Conservation (phyloP, 1,139 yeast species). For the Scheffersomyces quercinus region DNA sequence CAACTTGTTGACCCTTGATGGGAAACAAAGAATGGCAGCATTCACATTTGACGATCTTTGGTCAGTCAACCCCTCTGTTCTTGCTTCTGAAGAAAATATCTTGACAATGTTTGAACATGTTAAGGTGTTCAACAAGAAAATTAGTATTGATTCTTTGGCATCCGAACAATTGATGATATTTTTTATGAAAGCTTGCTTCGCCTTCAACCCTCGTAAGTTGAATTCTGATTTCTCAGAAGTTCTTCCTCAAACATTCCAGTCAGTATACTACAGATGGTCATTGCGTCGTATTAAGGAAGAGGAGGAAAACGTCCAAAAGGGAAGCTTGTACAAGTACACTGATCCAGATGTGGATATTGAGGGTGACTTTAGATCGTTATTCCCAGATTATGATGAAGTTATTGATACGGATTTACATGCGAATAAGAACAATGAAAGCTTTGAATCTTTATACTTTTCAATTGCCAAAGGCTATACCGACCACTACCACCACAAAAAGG, state of each 20-base stretch:
- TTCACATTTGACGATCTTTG: slow-evolving; percentile 39
- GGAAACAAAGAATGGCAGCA: slow-evolving; percentile 15
- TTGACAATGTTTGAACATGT: slow-evolving; percentile 33
- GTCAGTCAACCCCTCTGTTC: slow-evolving; percentile 43
- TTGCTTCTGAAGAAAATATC: slow-evolving; percentile 19
- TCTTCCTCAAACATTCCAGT: slow-evolving; percentile 47
- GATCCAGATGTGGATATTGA: slow-evolving; percentile 67
- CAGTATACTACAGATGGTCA: slow-evolving; percentile 80
- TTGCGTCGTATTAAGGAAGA: slow-evolving; percentile 65
- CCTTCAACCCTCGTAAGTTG: slow-evolving; percentile 17
- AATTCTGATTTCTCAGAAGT: slow-evolving; percentile 12
- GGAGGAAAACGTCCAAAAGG: slow-evolving; percentile 59
- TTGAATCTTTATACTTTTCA: slow-evolving; percentile 31
- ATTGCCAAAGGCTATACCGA: slow-evolving; percentile 32
- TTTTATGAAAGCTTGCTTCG: slow-evolving; percentile 36
- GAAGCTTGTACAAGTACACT: slow-evolving; percentile 62
- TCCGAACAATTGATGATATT: slow-evolving; percentile 50
- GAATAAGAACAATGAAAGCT: slow-evolving; percentile 14
- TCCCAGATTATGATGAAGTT: slow-evolving; percentile 85
- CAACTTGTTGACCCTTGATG: slow-evolving; percentile 42
- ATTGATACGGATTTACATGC: slow-evolving; percentile 33
- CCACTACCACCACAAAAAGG: slow-evolving; percentile 20
- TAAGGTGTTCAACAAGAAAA: slow-evolving; percentile 38
- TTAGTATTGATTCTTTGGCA: slow-evolving; percentile 42
- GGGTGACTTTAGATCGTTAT: slow-evolving; percentile 69